Percentiles rank a stretch among this genome's conserved stretches.
These are phyloP conservation scores for Diatrype stigma DNA, from an alignment of 2,329 filamentous ascomycete species.

Conservation along the genomic window DNA sequence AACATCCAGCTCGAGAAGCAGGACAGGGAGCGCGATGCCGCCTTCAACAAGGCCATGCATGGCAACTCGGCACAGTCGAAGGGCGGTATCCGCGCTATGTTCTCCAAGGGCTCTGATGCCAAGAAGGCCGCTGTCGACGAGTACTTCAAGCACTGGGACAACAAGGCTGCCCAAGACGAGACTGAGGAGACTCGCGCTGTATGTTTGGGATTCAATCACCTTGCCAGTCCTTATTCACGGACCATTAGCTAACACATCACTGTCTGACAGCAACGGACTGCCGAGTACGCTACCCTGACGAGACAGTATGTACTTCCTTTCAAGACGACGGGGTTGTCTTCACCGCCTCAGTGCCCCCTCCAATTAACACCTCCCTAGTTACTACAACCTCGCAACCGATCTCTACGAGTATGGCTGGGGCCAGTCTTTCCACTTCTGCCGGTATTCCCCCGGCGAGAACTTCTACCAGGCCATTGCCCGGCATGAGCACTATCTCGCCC, in stretches of 20 bases:
- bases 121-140: slow-evolving; percentile 81
- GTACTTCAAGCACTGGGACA: slow-evolving; percentile 97
- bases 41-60: slow-evolving; percentile 87
- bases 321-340: background rate
- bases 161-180: slow-evolving; percentile 74
- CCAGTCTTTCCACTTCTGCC: slow-evolving; percentile 95
- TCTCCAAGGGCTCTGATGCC: slow-evolving; percentile 71
- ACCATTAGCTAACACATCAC: slow-evolving; percentile 1
- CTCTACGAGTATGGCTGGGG: slow-evolving; percentile 97
- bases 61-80: slow-evolving; percentile 63
- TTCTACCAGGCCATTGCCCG: slow-evolving; percentile 91
- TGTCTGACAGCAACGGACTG: slow-evolving; percentile 64
- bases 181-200: slow-evolving; percentile 79
- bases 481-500: slow-evolving; percentile 96
- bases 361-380: slow-evolving; percentile 45
- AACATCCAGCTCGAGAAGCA: slow-evolving; percentile 65
- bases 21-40: slow-evolving; percentile 80
- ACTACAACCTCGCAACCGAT: slow-evolving; percentile 97
- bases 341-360: background rate
- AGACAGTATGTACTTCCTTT: slow-evolving; percentile 63
- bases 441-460: slow-evolving; percentile 79
- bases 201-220: slow-evolving; percentile 25
- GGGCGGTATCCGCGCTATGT: slow-evolving; percentile 77
- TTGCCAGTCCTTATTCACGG: background rate
- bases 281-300: slow-evolving; percentile 89